Conservation (phyloP, 2,329 filamentous ascomycete species). For the Botryotinia globosa region DNA sequence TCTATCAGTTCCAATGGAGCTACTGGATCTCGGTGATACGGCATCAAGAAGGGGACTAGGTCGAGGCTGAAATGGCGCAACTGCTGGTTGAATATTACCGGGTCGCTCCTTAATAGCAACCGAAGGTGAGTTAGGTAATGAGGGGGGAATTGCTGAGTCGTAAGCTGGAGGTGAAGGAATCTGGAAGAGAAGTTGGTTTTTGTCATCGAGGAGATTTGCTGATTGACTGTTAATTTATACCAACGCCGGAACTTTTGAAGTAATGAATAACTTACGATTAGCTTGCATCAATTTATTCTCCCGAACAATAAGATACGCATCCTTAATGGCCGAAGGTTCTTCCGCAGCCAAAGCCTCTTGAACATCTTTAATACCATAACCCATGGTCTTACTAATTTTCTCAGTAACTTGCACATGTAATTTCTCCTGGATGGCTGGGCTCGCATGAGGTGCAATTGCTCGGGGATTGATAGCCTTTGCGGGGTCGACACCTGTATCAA, state of each 20-base stretch:
- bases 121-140: conserved; percentile 2
- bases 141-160: conserved; percentile 36
- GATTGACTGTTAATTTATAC: conserved; percentile 24
- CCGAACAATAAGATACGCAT: conserved; percentile 95
- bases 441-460: conserved; percentile 75
- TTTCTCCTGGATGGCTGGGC: conserved; percentile 78
- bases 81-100: conserved; percentile 8
- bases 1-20: conserved; percentile 36
- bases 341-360: conserved; percentile 88
- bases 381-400: conserved; percentile 97
- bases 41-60: conserved; percentile 33
- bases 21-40: conserved; percentile 38
- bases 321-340: conserved; percentile 96
- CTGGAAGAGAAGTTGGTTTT: conserved; percentile 46
- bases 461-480: conserved; percentile 85
- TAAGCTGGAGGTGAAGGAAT: conserved; percentile 55
- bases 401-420: conserved; percentile 89
- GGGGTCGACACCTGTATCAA: conserved; percentile 90
- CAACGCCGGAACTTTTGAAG: not conserved
- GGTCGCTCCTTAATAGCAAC: conserved; percentile 13
- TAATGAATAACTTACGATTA: conserved; percentile 65
- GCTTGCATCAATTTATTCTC: conserved; percentile 97
- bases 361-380: conserved; percentile 91
- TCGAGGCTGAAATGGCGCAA: conserved; percentile 22
- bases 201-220: conserved; percentile 38